These are phyloP conservation scores for Postia placenta DNA, from an alignment of 768 basidiomycete species.

Conservation along the genomic window DNA sequence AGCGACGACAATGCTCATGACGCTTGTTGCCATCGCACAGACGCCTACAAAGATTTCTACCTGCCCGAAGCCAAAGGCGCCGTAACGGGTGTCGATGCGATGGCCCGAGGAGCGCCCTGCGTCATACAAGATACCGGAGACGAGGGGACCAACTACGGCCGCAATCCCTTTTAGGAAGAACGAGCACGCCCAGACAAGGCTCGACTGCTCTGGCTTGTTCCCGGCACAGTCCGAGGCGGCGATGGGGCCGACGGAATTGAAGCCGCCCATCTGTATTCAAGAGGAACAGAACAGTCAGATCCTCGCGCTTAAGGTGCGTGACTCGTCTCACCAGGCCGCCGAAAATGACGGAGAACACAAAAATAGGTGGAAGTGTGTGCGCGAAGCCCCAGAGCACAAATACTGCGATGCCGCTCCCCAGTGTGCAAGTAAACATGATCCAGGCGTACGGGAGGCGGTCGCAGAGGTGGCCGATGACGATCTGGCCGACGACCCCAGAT, in stretches of 20 bases:
- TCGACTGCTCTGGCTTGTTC: conserved; percentile 16
- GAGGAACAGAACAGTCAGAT: too few species aligned
- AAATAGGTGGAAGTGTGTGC: conserved; percentile 13
- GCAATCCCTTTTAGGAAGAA: conserved; percentile 18
- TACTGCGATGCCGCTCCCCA: conserved; percentile 13
- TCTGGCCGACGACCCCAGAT: conserved; percentile 18
- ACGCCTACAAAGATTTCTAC: conserved; percentile 20
- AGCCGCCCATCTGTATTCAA: conserved; percentile 20
- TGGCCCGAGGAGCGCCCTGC: conserved; percentile 9
- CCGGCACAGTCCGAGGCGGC: conserved; percentile 16
- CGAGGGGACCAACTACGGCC: conserved; percentile 15
- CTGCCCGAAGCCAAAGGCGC: conserved; percentile 15
- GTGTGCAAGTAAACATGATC: conserved; percentile 15
- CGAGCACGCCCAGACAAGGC: conserved; percentile 12
- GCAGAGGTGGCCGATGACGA: conserved; percentile 18
- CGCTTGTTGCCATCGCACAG: conserved; percentile 15
- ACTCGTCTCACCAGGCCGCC: conserved; percentile 14
- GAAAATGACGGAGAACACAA: conserved; percentile 19
- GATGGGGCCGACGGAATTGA: conserved; percentile 12
- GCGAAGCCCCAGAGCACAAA: conserved; percentile 21
- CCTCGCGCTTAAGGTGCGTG: neutral
- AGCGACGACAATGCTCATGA: conserved; percentile 13
- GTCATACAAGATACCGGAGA: conserved; percentile 18
- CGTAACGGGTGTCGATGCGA: conserved; percentile 8
- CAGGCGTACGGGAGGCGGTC: conserved; percentile 20